Percentiles rank a stretch among this genome's conserved stretches.
These are phyloP conservation scores for Orbilia javanica DNA, from an alignment of 2,329 filamentous ascomycete species.

Conservation along the genomic window DNA sequence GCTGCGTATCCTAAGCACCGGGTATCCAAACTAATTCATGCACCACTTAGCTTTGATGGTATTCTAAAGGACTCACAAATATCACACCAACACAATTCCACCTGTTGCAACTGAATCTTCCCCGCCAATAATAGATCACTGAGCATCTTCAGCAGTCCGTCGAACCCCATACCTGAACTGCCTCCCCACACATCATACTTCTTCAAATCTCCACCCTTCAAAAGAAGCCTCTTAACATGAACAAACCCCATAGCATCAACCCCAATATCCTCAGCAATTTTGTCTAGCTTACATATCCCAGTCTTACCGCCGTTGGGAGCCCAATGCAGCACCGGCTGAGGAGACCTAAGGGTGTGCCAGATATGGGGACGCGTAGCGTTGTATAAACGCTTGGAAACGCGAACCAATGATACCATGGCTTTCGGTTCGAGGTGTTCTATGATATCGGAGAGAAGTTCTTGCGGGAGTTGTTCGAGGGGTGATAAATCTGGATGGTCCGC, in stretches of 20 bases:
- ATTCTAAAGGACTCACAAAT: neutral
- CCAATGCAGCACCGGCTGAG: no score
- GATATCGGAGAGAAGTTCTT: slow-evolving; percentile 4
- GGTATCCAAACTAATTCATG: no score
- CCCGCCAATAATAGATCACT: neutral
- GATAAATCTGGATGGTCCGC: neutral
- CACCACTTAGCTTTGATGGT: no score
- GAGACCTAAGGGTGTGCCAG: slow-evolving; percentile 1
- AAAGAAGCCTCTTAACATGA: neutral
- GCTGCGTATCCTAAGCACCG: no score
- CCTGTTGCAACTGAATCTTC: neutral
- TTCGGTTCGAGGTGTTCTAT: neutral
- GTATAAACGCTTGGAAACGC: neutral
- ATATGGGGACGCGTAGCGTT: neutral
- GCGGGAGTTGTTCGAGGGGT: neutral
- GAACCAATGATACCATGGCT: neutral
- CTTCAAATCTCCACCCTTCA: neutral
- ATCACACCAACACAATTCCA: slow-evolving; percentile 5
- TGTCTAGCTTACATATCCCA: neutral
- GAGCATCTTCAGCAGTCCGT: neutral
- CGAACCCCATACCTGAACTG: neutral
- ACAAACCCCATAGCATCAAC: slow-evolving; percentile 7
- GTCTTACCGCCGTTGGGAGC: no score
- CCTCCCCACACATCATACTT: neutral
- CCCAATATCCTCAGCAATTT: neutral